Evolutionary conservation across 768 basidiomycete species (phyloP).

Genomic region (Psilocybe azurescens): DNA sequence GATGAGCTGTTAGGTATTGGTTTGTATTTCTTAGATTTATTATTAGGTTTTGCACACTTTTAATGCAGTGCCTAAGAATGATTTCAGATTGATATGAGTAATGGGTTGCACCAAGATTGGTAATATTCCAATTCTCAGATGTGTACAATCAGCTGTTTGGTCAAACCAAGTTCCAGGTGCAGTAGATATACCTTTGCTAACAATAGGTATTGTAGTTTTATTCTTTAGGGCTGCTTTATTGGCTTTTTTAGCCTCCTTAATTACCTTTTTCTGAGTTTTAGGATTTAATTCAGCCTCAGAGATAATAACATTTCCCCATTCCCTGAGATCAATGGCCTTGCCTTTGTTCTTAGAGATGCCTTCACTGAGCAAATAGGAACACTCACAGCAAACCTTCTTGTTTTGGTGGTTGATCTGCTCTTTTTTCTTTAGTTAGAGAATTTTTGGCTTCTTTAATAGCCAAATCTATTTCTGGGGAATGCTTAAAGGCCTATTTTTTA

Average conservation of each 20-base stretch:
- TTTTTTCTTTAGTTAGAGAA: background rate
- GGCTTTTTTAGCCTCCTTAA: background rate
- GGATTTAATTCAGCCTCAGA: background rate
- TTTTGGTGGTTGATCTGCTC: background rate
- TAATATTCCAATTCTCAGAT: background rate
- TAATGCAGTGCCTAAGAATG: background rate
- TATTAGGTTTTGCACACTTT: background rate
- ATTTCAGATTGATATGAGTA: constrained; percentile 2
- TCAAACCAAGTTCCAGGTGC: background rate
- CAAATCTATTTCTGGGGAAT: background rate
- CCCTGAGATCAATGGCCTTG: constrained; percentile 14
- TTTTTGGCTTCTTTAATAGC: background rate
- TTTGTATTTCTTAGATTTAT: background rate
- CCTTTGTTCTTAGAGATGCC: constrained; percentile 18
- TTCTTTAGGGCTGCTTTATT: background rate
- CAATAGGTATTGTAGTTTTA: background rate
- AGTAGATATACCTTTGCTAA: background rate
- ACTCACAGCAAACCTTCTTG: background rate
- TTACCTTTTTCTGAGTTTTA: background rate
- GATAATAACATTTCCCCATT: constrained; percentile 10
- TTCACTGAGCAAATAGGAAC: background rate
- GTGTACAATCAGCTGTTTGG: background rate
- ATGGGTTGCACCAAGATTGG: background rate
- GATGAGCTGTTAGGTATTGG: background rate
- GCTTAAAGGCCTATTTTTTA: too few species aligned